A percentile compares a stretch with the other conserved stretches of the same genome.
Conservation (phyloP, 2,329 filamentous ascomycete genomes). For the Fonsecaea erecta region DNA sequence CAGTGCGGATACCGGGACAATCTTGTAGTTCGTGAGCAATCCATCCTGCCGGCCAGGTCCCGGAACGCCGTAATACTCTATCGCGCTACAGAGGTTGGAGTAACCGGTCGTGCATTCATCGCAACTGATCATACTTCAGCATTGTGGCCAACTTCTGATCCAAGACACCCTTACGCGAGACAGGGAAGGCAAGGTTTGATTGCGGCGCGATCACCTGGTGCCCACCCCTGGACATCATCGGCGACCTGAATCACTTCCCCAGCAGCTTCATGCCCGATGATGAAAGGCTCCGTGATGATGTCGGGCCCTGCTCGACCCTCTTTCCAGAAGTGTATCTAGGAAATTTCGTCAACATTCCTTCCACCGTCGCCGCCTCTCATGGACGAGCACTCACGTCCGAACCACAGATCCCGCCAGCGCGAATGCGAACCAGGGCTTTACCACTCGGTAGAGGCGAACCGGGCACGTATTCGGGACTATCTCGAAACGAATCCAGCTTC, state of each 20-base stretch:
- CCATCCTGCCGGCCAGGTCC: neutral
- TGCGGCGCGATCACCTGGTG: neutral
- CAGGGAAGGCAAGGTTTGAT: neutral
- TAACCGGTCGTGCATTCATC: neutral
- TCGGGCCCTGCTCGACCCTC: neutral
- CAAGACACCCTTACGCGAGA: neutral
- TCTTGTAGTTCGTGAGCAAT: slow-evolving; percentile 1
- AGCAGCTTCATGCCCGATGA: slow-evolving; percentile 2
- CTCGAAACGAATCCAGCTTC: slow-evolving; percentile 2
- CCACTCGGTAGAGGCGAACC: neutral
- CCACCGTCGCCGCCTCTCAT: neutral
- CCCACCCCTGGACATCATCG: neutral
- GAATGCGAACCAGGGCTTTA: slow-evolving; percentile 1
- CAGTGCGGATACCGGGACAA: neutral
- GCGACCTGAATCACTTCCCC: neutral
- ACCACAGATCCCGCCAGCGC: neutral
- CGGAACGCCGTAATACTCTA: neutral
- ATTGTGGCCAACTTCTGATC: neutral
- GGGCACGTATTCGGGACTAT: neutral
- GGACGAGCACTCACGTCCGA: neutral
- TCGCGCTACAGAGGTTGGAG: neutral
- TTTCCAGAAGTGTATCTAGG: neutral
- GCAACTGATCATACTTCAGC: neutral
- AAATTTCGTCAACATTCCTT: neutral
- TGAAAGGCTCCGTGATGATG: neutral